Percentiles rank a stretch among this genome's conserved stretches.
These are phyloP conservation scores for Pestalotiopsis sp. DNA, from an alignment of 2,329 filamentous ascomycete species.

Conservation along the genomic window DNA sequence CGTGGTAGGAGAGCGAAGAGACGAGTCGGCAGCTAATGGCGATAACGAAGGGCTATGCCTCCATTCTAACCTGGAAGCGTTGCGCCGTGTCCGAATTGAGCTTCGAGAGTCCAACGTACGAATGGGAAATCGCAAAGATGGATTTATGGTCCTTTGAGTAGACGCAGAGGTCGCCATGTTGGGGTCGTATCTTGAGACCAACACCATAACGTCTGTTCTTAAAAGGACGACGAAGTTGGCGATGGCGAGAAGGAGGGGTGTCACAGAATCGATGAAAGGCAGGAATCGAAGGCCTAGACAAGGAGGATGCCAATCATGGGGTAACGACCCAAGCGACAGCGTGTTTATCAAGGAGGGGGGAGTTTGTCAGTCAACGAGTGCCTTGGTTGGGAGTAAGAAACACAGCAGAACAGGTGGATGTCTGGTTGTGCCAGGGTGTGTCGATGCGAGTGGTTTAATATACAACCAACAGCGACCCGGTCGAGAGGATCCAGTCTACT, in stretches of 20 bases:
- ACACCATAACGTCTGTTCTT: neutral
- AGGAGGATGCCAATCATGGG: conserved; percentile 15
- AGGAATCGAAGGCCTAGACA: conserved; percentile 7
- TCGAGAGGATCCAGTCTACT: conserved; percentile 25
- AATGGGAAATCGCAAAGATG: neutral
- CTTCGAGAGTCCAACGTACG: conserved; percentile 1
- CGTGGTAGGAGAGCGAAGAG: conserved; percentile 19
- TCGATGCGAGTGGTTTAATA: conserved; percentile 27
- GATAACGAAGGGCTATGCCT: conserved; percentile 1
- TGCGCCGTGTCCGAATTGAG: neutral
- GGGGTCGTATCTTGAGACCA: conserved; percentile 16
- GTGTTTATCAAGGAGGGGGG: conserved; percentile 22
- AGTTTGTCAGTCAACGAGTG: neutral
- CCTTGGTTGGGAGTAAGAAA: neutral
- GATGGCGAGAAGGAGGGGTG: conserved; percentile 5
- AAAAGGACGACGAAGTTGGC: neutral
- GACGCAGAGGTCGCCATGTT: neutral
- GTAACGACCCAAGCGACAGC: conserved; percentile 18
- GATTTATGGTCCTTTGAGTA: neutral
- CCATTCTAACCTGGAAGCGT: neutral
- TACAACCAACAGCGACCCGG: conserved; percentile 28
- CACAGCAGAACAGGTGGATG: conserved; percentile 18
- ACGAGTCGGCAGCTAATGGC: conserved; percentile 7
- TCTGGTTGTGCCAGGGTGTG: conserved; percentile 3
- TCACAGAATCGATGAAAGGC: conserved; percentile 4